Base-by-base conservation (phyloP, 2,329 filamentous ascomycete genomes). In the Helotiales sp. region DNA sequence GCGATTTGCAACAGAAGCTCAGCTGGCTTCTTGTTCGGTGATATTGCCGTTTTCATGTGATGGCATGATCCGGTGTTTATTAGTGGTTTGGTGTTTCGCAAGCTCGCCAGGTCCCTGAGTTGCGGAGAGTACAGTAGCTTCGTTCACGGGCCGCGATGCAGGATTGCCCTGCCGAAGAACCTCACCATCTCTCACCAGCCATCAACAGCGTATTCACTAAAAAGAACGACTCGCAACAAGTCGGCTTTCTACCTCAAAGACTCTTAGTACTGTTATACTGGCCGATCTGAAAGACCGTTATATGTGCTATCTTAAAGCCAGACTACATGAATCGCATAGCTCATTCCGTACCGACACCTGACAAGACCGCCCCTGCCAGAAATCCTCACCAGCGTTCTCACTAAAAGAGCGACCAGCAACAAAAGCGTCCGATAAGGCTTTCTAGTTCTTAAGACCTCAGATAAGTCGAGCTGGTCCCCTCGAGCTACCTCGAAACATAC, bases 161-260 rank as follows among this genome's bases (percentile, higher is more conserved):
- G n/a, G 31, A 34, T 34, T 34, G n/a, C 4, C 5, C 31, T 34
- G 31, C 31, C 31, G 31, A 34, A 34, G n/a, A 13, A 7, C 31
- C 31, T 34, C 31, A 34, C 31, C 31, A 34, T 12, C 10, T 52
- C 48, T 51, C 48, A 51, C 48, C 17, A 36, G 19, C 13, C 19
- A 36, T 33, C 30, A 51, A 30, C 34, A 51, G 48, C 31, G 19
- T 10, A 13, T 24, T 15, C 6, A 40, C 50, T 52, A 52, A 52
- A 52, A 52, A 30, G 17, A n/a, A 38, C 50, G 50, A 52, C 50
- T 8, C 31, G 50, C 50, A 52, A 52, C 50, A 52, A 27, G 31
- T 42, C 24, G 30, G 5, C 24, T 10, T 5, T 17, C 1, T 10
- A 5, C 36, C 12, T 15, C 27, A 19, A 34, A 5, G 31, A 12